Evolutionary conservation across 1,284 basidiomycete genomes (phyloP), one percentile per base, ranked within the genome.

Genomic region (Waitea zeae): DNA sequence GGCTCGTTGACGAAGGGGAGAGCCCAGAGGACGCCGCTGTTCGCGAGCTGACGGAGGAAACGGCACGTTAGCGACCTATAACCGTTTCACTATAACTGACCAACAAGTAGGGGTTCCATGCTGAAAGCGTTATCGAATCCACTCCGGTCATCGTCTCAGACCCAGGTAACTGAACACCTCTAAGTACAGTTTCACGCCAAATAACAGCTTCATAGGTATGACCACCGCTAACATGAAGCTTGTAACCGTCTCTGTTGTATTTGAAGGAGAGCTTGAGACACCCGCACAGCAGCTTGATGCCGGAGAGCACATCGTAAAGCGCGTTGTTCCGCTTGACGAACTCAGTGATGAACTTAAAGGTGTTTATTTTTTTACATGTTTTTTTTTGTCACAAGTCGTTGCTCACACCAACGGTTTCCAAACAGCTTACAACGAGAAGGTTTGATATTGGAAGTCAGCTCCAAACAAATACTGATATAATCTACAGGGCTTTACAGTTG

Each of bases 31-130:
- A 67, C 37, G 70, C 86, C 1, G 89, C 86, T 1, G 61, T 88
- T 22, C 70, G 89, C 22, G 90, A 96, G 49, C 64, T 96, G 5
- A 63, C 77, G 45, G 90, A 96, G 56, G 90, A 95, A 55, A 93
- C 88, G 0, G n/a, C n/a, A n/a, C n/a, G n/a, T n/a, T n/a, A n/a
- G n/a, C n/a, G n/a, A n/a, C n/a, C n/a, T n/a, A n/a, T n/a, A n/a
- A n/a, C n/a, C n/a, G n/a, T n/a, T n/a, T n/a, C n/a, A n/a, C n/a
- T n/a, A n/a, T n/a, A n/a, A n/a, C n/a, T n/a, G n/a, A n/a, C n/a
- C n/a, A n/a, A n/a, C n/a, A n/a, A n/a, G n/a, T n/a, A n/a, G n/a
- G 89, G 89, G 2, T 92, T 79, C 53, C 70, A 62, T 42, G 74
- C 66, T n/a, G 58, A 63, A 42, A 55, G 57, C 26, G 61, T 88